Percentiles rank a stretch among this genome's conserved stretches.
Conservation (phyloP, 345 rosid species). For the Raphanus sativus region DNA sequence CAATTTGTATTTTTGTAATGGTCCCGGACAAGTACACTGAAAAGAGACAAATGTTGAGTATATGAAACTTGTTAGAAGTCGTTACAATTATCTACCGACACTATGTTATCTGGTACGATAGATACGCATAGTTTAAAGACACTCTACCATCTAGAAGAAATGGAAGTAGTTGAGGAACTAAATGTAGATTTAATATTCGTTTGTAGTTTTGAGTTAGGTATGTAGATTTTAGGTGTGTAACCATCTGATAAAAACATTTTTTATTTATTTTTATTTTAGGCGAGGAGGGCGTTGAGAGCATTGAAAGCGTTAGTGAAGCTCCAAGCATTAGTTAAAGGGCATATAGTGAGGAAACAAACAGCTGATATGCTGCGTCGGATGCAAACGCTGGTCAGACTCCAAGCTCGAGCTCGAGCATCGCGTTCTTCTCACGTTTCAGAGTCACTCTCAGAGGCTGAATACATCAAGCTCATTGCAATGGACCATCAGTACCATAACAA, state of each 20-base stretch:
- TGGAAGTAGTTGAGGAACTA: conserved; percentile 6
- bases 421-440: conserved; percentile 55
- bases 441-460: conserved; percentile 45
- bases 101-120: conserved; percentile 8
- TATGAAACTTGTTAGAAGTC: conserved; percentile 20
- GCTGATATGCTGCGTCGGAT: conserved; percentile 77
- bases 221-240: neutral
- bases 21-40: conserved; percentile 28
- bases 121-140: neutral
- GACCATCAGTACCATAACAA: conserved; percentile 34
- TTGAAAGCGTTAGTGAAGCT: conserved; percentile 91
- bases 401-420: conserved; percentile 70
- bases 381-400: conserved; percentile 77
- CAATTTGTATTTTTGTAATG: conserved; percentile 33
- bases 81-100: conserved; percentile 38
- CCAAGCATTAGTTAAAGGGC: conserved; percentile 91
- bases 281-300: conserved; percentile 89
- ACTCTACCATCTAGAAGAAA: neutral
- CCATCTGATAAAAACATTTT: neutral
- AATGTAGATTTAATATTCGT: neutral
- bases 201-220: neutral
- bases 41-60: conserved; percentile 22
- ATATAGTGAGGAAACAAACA: conserved; percentile 86
- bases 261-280: conserved; percentile 42
- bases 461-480: conserved; percentile 35